Conservation (phyloP, 108 stramenopile species). For the Pseudonitzschia multistriata region DNA sequence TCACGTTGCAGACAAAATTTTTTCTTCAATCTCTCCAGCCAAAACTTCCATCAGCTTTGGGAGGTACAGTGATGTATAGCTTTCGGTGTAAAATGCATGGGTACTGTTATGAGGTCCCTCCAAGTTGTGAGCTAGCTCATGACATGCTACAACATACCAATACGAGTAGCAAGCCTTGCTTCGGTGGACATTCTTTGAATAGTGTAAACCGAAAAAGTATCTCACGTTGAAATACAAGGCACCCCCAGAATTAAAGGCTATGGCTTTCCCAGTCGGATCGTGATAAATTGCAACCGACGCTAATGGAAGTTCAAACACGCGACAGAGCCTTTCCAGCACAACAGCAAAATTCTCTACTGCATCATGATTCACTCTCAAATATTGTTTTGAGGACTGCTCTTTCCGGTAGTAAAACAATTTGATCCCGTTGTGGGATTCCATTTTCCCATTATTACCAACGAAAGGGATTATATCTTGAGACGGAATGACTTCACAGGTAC, state of each 20-base stretch:
- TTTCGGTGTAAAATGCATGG: slow-evolving; percentile 67
- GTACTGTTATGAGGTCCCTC: slow-evolving; percentile 68
- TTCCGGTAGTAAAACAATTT: slow-evolving; percentile 49
- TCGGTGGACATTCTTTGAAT: slow-evolving; percentile 16
- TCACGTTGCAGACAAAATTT: no score
- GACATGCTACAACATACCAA: slow-evolving; percentile 61
- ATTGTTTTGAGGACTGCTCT: slow-evolving; percentile 32
- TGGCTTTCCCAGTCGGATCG: slow-evolving; percentile 61
- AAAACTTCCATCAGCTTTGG: slow-evolving; percentile 35
- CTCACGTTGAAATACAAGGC: slow-evolving; percentile 73
- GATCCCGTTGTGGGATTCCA: slow-evolving; percentile 57
- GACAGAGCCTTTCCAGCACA: slow-evolving; percentile 52
- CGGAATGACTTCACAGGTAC: slow-evolving; percentile 68
- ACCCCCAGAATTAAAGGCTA: slow-evolving; percentile 72
- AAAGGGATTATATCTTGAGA: slow-evolving; percentile 63
- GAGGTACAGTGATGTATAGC: slow-evolving; percentile 44
- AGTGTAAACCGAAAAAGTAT: slow-evolving; percentile 62
- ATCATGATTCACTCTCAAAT: slow-evolving; percentile 47
- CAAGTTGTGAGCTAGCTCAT: slow-evolving; percentile 75
- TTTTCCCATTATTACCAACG: slow-evolving; percentile 38
- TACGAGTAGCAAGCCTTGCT: slow-evolving; percentile 64
- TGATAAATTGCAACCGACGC: slow-evolving; percentile 59
- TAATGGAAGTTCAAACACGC: slow-evolving; percentile 44
- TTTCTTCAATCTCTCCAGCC: no score
- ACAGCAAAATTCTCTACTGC: slow-evolving; percentile 60